Base-by-base conservation (phyloP, 306 rosid genomes). In the Lithocarpus polystachyus region DNA sequence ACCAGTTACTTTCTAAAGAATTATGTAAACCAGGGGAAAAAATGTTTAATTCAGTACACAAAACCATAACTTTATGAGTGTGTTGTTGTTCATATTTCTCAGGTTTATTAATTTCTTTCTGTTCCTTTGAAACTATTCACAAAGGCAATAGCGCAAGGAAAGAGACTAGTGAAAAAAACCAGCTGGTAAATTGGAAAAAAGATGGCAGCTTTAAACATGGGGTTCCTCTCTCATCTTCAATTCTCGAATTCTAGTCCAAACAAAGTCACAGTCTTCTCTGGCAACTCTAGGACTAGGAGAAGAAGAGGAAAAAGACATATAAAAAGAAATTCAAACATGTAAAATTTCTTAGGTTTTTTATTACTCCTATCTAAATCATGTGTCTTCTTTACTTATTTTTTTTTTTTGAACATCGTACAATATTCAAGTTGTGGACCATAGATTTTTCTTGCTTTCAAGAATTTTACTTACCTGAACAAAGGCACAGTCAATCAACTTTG, bases 401-500 rank as follows among this genome's bases (percentile, higher is more conserved):
- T 7, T 19, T 17, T 52, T 64, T 6, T 24, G 4, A 22, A 24
- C 3, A 7, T 68, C 52, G 53, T 33, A 15, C 43, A n/a, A 19
- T 18, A 20, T 23, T 48, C 17, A 48, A 12, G 53, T 48, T 48
- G 53, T 48, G 53, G 53, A 37, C 45, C 45, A 8, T 2, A n/a
- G 11, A 37, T 37, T 37, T 37, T 37, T 33, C 8, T 37, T 7
- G 3, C 22, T 20, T 18, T 13, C 2, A 2, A 28, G 24, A 65
- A 2, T 3, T 2, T n/a, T 17, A 69, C 90, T 89, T 72, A 96
- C 99, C 87, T 96, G 99, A 69, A 96, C 96, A 17, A 26, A 83
- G 73, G 90, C 73, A 80, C 98, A 91, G 82, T 96, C 98, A 26
- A 93, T 79, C 64, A 96, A 64, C 84, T 86, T 93, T 0, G 87